A percentile compares a stretch with the other conserved stretches of the same genome.
Evolutionary conservation across 257 asterid species (phyloP).

Genomic region (Gynochthodes officinalis): DNA sequence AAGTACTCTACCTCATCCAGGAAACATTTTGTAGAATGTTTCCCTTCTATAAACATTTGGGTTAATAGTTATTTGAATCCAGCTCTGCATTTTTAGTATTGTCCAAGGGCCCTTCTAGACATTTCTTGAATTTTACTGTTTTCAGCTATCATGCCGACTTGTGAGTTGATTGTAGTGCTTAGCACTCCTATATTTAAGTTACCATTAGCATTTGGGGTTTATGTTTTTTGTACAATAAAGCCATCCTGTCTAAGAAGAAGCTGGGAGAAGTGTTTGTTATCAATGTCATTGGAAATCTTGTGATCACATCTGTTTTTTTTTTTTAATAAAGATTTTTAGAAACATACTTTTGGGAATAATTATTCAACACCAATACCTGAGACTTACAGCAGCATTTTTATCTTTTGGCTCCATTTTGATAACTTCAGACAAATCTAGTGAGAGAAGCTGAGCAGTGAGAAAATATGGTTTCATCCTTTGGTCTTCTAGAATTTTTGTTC

Average conservation of each 20-base stretch:
- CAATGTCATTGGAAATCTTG: background rate
- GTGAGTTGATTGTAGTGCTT: background rate
- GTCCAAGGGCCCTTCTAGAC: background rate
- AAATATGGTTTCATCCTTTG: background rate
- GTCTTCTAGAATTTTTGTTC: background rate
- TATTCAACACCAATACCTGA: background rate
- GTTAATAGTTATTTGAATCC: background rate
- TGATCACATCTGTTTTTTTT: background rate
- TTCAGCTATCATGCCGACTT: background rate
- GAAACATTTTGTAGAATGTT: background rate
- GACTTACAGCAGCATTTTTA: background rate
- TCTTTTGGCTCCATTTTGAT: background rate
- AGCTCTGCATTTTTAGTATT: background rate
- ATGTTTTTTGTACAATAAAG: background rate
- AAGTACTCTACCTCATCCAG: background rate
- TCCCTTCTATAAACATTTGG: background rate
- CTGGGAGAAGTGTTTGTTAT: background rate
- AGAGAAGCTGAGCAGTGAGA: background rate
- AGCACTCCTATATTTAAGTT: background rate
- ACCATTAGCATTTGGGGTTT: background rate
- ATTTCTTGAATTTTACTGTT: background rate
- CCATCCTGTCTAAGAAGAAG: background rate
- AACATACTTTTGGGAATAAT: background rate
- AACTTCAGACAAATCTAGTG: background rate
- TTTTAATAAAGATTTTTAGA: background rate